Conservation (phyloP, 768 basidiomycete genomes). For the Termitomyces heimii region DNA sequence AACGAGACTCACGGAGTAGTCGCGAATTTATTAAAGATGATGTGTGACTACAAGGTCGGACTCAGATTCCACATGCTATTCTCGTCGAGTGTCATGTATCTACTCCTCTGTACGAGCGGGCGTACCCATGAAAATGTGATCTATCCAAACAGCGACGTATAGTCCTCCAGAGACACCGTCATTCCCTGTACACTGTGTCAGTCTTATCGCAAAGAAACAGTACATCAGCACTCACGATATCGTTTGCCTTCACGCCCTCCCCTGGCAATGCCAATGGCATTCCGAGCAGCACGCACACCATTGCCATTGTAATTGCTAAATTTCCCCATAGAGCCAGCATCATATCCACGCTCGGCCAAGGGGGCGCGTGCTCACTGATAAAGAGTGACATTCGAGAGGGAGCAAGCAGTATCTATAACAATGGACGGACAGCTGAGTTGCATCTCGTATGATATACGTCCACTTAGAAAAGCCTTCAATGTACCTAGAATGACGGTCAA, state of each 20-base stretch:
- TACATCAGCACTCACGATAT: conserved; percentile 48
- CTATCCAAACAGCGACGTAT: conserved; percentile 68
- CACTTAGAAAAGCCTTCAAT: conserved; percentile 35
- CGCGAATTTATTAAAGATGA: conserved; percentile 52
- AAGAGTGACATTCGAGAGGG: conserved; percentile 61
- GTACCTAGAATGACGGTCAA: neutral
- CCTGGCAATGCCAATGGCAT: conserved; percentile 73
- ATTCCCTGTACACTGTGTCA: conserved; percentile 32
- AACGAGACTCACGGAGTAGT: conserved; percentile 19
- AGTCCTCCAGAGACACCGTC: conserved; percentile 68
- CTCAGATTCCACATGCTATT: conserved; percentile 69
- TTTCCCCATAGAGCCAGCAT: conserved; percentile 32
- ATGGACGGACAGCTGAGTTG: conserved; percentile 64
- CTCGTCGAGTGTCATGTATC: conserved; percentile 55
- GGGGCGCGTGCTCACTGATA: conserved; percentile 64
- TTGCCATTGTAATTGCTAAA: conserved; percentile 32
- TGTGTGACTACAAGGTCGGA: conserved; percentile 59
- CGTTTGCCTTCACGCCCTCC: conserved; percentile 35
- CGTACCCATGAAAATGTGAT: conserved; percentile 67
- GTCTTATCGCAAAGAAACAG: neutral
- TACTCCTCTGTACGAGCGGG: conserved; percentile 52
- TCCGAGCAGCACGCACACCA: conserved; percentile 41
- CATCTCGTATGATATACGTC: conserved; percentile 66
- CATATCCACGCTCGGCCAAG: conserved; percentile 29
- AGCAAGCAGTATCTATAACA: conserved; percentile 72